Evolutionary conservation across 2,329 filamentous ascomycete genomes (phyloP), one percentile per base, ranked within the genome.

Genomic region (Fusarium veterinarium): DNA sequence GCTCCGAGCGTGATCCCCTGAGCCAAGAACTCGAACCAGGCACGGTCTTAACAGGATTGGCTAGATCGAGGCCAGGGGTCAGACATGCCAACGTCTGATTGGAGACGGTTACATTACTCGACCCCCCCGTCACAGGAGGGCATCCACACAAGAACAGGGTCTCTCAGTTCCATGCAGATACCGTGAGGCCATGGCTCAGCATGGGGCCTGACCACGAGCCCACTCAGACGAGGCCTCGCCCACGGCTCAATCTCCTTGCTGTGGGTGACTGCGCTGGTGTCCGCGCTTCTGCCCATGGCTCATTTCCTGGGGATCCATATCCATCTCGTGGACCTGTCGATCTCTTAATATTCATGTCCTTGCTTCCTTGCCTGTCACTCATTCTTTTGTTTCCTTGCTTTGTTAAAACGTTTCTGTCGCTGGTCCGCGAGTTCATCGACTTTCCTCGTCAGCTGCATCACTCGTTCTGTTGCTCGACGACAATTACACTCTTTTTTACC

Each of bases 261-360:
- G 55, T 61, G 71, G 53, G 60, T 62, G 65, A 49, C 58, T 60
- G 62, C 60, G 69, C 60, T 74, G 69, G 60, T 63, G 74, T 63
- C 74, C 73, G 75, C 71, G 66, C 68, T 71, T 60, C 65, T 72
- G 55, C 62, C 60, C 67, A 71, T 63, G 63, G 60, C 75, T 77
- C 75, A 77, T 77, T 77, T 77, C 75, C 75, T 76, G 57, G 61
- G 69, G 72, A 48, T 72, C 75, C 75, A 73, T 77, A 62, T 58
- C 66, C 56, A 69, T 72, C 64, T 75, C 67, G 63, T 64, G 64
- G 60, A 64, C 72, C 64, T 72, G 74, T 75, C 72, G 73, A 77
- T 77, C 75, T 76, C 71, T 64, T 72, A 69, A 66, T 72, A 61
- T 35, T 75, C 65, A 60, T 66, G 56, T 66, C 48, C 65, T 64